phyloP scores from a whole-genome alignment of 2,329 filamentous ascomycete genomes.

The Falciphora oryzae region DNA sequence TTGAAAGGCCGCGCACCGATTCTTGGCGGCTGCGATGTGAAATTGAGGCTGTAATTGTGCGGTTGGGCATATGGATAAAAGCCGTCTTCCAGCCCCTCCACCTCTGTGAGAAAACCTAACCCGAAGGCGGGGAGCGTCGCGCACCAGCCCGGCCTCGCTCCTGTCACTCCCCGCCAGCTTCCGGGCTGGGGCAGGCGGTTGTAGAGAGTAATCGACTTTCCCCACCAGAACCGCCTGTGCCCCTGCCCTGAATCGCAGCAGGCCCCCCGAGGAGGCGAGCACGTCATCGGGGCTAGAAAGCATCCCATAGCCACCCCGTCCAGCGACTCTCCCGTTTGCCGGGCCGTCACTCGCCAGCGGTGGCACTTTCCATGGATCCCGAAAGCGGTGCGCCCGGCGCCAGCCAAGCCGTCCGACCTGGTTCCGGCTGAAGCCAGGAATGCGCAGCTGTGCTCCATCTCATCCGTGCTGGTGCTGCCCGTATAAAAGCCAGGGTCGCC shows the following conservation, averaged over 20 bases:
- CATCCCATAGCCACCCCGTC: conserved; percentile 7
- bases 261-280: conserved; percentile 10
- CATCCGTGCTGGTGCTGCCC: too few relatives aligned
- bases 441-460: not conserved
- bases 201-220: too few relatives aligned
- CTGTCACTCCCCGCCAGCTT: too few relatives aligned
- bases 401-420: not conserved
- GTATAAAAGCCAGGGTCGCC: not conserved
- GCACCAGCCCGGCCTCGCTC: too few relatives aligned
- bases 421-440: conserved; percentile 5
- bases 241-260: not conserved
- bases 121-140: too few relatives aligned
- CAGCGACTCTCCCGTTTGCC: not conserved
- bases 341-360: not conserved
- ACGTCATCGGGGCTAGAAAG: conserved; percentile 20
- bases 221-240: too few relatives aligned
- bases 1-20: not conserved
- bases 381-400: conserved; percentile 6
- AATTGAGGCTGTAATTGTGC: not conserved
- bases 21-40: not conserved
- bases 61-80: too few relatives aligned
- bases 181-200: too few relatives aligned
- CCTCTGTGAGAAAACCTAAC: too few relatives aligned
- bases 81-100: too few relatives aligned
- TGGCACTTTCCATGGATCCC: not conserved